Base-by-base conservation (phyloP, 1,284 basidiomycete species). In the Rhodotorula sp. region DNA sequence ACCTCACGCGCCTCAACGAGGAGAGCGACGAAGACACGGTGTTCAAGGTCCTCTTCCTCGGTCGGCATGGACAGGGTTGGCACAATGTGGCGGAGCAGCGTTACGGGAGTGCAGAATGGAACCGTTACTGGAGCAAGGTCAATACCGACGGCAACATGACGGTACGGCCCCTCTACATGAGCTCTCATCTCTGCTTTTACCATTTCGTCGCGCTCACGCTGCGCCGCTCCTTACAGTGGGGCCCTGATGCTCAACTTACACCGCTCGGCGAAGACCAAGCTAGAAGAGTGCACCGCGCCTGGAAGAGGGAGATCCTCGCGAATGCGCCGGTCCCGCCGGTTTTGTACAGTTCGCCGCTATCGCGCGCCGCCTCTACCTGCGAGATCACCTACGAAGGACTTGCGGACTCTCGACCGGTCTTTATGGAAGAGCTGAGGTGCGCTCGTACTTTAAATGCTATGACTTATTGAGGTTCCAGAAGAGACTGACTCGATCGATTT, bases 211-310 rank as follows among this genome's bases (percentile, higher is more conserved):
- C 37, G 37, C 63, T 65, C 64, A 14, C 17, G 6, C 22, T 0
- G 3, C 42, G 26, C 14, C 2, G 6, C 18, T 5, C 3, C 42
- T n/a, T n/a, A 42, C 62, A 53, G 55, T 78, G 79, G 59, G 66
- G 70, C 86, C 89, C 92, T 22, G 92, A 94, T 79, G 86, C 91
- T 1, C 83, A 85, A 44, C 85, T 94, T 37, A 93, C 91, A 0
- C 79, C 83, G 0, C 78, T 87, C 5, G 91, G 91, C 1, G 81
- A 86, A 58, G 73, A 80, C 0, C 90, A 94, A 81, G 91, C 91
- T 78, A 24, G 42, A 29, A 82, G 74, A 33, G 86, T 87, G 0
- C 83, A 85, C 33, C 75, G 72, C 0, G 84, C 84, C 3, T 93
- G 91, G 91, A 80, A 82, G 63, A 73, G 79, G 6, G 88, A 94